Percentiles rank a stretch among this genome's conserved stretches.
Conservation (phyloP, 2,329 filamentous ascomycete species). For the Stemphylium beticola region DNA sequence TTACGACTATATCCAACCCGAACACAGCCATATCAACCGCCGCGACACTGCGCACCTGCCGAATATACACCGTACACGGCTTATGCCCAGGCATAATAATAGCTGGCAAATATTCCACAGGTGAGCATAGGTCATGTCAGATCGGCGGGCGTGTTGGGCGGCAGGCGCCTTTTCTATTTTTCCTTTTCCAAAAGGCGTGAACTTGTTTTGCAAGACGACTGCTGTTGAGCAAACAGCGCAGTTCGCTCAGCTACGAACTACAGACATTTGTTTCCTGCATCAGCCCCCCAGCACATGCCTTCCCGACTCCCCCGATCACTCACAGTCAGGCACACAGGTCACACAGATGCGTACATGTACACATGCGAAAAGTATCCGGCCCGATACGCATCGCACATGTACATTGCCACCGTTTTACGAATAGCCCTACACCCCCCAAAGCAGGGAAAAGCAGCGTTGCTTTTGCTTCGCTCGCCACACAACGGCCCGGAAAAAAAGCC, state of each 20-base stretch:
- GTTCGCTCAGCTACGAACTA: background rate
- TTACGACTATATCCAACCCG: background rate
- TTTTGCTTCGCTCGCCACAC: background rate
- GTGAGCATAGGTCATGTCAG: background rate
- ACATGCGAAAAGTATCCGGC: background rate
- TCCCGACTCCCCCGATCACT: background rate
- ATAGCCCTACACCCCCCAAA: background rate
- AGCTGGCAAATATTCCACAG: background rate
- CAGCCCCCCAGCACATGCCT: background rate
- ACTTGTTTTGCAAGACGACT: background rate
- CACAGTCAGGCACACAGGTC: background rate
- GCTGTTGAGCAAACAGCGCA: background rate
- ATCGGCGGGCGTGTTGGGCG: background rate
- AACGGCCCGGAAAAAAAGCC: background rate
- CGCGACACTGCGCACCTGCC: background rate
- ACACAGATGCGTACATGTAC: background rate
- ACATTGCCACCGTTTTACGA: background rate
- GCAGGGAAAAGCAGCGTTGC: background rate
- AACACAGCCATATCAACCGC: background rate
- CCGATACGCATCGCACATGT: background rate
- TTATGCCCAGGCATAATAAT: background rate
- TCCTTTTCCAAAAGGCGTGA: background rate
- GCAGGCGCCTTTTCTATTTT: background rate
- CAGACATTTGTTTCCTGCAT: background rate
- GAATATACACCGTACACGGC: slow-evolving; percentile 4